A percentile compares a stretch with the other conserved stretches of the same genome.
Conservation (phyloP, 2,329 filamentous ascomycete species). For the Fusarium ambrosium region DNA sequence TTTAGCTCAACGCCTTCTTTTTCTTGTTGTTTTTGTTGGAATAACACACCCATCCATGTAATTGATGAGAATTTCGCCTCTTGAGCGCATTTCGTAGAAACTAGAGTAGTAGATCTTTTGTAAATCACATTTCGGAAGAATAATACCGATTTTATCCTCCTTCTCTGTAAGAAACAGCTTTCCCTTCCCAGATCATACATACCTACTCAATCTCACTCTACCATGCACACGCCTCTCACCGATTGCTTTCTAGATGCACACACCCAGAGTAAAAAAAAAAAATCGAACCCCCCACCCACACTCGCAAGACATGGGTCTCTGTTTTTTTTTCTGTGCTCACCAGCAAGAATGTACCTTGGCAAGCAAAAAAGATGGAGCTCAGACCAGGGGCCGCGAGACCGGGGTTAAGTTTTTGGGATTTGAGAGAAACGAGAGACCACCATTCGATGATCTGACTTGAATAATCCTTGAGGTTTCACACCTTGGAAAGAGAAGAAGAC, state of each 20-base stretch:
- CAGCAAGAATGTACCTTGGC: constrained; percentile 26
- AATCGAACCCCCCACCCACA: background rate
- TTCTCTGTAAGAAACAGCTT: background rate
- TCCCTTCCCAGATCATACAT: background rate
- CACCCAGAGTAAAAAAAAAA: background rate
- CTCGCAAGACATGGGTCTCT: background rate
- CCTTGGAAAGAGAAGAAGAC: constrained; percentile 18
- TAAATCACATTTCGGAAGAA: background rate
- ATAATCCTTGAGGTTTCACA: background rate
- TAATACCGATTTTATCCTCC: background rate
- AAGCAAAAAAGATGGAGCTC: background rate
- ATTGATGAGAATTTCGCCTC: background rate
- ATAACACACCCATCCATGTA: background rate
- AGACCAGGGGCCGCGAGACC: background rate
- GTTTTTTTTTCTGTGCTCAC: background rate
- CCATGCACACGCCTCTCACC: constrained; percentile 8
- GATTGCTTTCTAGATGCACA: constrained; percentile 5
- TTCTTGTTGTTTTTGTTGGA: background rate
- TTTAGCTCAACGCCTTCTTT: background rate
- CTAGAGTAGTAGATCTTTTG: background rate
- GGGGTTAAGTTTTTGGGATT: background rate
- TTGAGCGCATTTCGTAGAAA: background rate
- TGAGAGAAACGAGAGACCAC: background rate
- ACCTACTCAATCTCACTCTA: background rate
- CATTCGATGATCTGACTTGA: constrained; percentile 43